Conservation (phyloP, 2,329 filamentous ascomycete genomes). For the Xylariaceae sp. region DNA sequence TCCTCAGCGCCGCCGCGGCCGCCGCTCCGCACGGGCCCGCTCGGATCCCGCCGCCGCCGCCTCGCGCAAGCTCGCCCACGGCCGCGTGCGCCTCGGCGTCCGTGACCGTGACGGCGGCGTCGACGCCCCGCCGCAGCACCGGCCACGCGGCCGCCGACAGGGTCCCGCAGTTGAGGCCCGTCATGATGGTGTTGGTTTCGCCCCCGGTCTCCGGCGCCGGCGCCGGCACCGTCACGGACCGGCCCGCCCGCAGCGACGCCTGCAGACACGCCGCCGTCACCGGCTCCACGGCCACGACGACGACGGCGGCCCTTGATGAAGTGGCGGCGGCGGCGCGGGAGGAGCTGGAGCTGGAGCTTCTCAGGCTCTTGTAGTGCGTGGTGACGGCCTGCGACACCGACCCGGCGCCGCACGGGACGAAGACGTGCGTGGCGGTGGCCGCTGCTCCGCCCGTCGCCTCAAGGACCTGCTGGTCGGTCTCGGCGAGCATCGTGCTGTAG, state of each 20-base stretch:
- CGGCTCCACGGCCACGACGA: constrained; percentile 63
- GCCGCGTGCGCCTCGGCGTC: constrained; percentile 57
- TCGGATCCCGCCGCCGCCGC: constrained; percentile 18
- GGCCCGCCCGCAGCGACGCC: constrained; percentile 41
- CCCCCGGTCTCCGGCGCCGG: too few species aligned
- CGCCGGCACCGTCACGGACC: constrained; percentile 43
- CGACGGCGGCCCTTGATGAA: constrained; percentile 14
- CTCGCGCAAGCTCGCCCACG: constrained; percentile 47
- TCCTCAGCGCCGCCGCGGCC: constrained; percentile 44
- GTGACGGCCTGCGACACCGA: constrained; percentile 64
- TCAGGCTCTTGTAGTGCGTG: constrained; percentile 45
- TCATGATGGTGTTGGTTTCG: constrained; percentile 64
- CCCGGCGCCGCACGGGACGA: constrained; percentile 66
- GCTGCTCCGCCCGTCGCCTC: constrained; percentile 23
- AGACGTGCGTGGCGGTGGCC: constrained; percentile 37
- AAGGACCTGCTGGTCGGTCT: constrained; percentile 56
- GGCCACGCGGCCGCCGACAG: constrained; percentile 60
- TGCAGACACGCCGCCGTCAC: constrained; percentile 54
- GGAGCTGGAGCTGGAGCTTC: background rate
- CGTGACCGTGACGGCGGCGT: constrained; percentile 52
- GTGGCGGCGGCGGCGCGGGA: background rate
- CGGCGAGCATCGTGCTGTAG: constrained; percentile 64
- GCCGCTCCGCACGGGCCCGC: constrained; percentile 32
- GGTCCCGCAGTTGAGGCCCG: constrained; percentile 65
- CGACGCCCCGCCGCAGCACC: constrained; percentile 47